Conservation (phyloP, 2,329 filamentous ascomycete genomes). For the Xylaria sp. region DNA sequence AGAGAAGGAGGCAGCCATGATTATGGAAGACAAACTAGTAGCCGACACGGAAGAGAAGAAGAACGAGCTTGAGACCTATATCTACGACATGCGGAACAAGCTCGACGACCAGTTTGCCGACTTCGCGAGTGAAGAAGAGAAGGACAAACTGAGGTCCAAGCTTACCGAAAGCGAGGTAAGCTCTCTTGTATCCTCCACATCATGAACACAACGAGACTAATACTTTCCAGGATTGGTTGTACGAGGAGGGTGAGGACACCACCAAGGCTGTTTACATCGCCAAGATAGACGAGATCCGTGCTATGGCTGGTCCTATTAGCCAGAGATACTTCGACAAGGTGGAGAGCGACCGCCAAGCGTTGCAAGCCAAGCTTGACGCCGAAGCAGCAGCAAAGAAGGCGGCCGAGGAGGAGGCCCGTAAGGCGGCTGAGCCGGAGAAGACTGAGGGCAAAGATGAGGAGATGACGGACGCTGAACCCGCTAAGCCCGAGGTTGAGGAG, state of each 20-base stretch:
- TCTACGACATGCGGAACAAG: conserved; percentile 97
- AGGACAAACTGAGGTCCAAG: conserved; percentile 84
- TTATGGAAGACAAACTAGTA: conserved; percentile 98
- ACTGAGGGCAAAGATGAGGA: conserved; percentile 67
- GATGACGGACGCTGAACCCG: conserved; percentile 70
- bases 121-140: conserved; percentile 91
- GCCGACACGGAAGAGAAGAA: conserved; percentile 99
- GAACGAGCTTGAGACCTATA: conserved; percentile 98
- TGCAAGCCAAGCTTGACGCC: conserved; percentile 81
- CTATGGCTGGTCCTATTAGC: conserved; percentile 88
- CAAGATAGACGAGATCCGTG: conserved; percentile 96
- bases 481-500: conserved; percentile 64
- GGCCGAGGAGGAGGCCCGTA: conserved; percentile 54
- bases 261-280: conserved; percentile 92
- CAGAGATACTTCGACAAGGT: conserved; percentile 97
- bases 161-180: conserved; percentile 88
- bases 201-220: conserved; percentile 40
- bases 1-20: conserved; percentile 91
- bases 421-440: conserved; percentile 64
- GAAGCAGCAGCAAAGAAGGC: conserved; percentile 81
- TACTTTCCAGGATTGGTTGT: conserved; percentile 88
- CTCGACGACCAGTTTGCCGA: conserved; percentile 91
- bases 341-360: conserved; percentile 83
- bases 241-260: conserved; percentile 95
- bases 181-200: conserved; percentile 24